Evolutionary conservation across 331 rosid genomes (phyloP), one percentile per base, ranked within the genome.

Genomic region (Prunus yedoensis): DNA sequence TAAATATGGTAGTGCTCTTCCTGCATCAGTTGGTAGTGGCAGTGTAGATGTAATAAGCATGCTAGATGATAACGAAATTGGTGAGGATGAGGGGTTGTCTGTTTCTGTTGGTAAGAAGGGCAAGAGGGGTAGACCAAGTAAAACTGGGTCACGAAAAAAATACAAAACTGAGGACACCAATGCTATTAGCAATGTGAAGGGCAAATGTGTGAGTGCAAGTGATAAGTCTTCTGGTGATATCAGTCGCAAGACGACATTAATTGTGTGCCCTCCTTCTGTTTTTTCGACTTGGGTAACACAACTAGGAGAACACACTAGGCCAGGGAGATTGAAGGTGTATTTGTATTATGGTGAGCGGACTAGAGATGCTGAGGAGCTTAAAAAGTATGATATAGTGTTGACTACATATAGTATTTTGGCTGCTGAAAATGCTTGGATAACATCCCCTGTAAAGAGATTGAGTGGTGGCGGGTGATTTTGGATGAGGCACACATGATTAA

Each of bases 401-500:
- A 89, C 92, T 2, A 89, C 94, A 0, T 89, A 91, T 66, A 11
- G 81, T 30, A 86, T 85, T 25, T 59, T 91, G 46, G 82, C 81
- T 0, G 16, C 51, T 20, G 94, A 91, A 49, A 12, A 67, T 59
- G 17, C 20, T 1, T 20, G 21, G 30, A 0, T 28, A 0, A 67
- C 64, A 0, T 68, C 86, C 35, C 83, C 92, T 2, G 80, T 79
- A 23, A 81, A 74, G 66, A 68, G 18, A 52, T 91, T 51, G 77
- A 69, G 51, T 91, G 97, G 94, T 74, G 90, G 91, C 76, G 94
- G 10, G 87, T 91, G 41, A 80, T 91, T 46, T 64, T 91, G 86
- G 94, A 91, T 73, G 97, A 91, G 79, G 97, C 97, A 0, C 94
- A 91, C 70, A 58, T 73, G 11, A 89, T 91, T 35, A 87, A 87